Base-by-base conservation (phyloP, 2,329 filamentous ascomycete species). In the Diaporthe citriasiana region DNA sequence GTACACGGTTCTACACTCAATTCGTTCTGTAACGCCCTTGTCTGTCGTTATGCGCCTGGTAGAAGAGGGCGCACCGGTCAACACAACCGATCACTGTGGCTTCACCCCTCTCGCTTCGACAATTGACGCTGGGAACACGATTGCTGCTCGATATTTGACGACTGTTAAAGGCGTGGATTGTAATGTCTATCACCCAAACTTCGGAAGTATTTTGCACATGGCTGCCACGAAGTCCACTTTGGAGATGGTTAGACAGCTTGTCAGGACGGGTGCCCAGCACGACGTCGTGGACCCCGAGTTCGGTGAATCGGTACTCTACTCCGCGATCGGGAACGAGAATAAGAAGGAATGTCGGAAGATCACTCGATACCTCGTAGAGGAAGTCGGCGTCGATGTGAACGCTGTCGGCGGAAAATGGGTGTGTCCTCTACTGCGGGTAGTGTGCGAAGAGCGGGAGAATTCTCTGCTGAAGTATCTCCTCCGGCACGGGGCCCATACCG, bases 51-150 rank as follows among this genome's bases (percentile, higher is more conserved):
- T 53, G 19, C 33, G 47, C 30, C 33, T 69, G 33, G 47, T 69
- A 12, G 47, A 55, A n/a, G 65, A 25, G 2, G 47, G 47, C 8
- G 47, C 47, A 10, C 47, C 47, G 13, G 65, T 42, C 33, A 30
- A 42, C 47, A 15, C 33, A 30, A 0, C 30, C 15, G 30, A 69
- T 6, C 4, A 45, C 6, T 0, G 0, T 0, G 65, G 65, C 1
- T 1, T n/a, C 15, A 69, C 3, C 4, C n/a, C 22, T 3, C 65
- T 69, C 33, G 13, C n/a, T 1, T 10, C 1, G 7, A 33, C 65
- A 0, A 15, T 69, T 0, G 15, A 15, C 0, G 2, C 10, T 3
- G 50, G 33, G 0, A 55, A 55, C 30, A 2, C 13, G 2, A 22
- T 19, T 3, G 63, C 10, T 22, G 50, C 33, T 42, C 33, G 51